These are phyloP conservation scores for Mucor circinelloides DNA, from an alignment of 371 early-diverging fungal species.

Conservation along the genomic window DNA sequence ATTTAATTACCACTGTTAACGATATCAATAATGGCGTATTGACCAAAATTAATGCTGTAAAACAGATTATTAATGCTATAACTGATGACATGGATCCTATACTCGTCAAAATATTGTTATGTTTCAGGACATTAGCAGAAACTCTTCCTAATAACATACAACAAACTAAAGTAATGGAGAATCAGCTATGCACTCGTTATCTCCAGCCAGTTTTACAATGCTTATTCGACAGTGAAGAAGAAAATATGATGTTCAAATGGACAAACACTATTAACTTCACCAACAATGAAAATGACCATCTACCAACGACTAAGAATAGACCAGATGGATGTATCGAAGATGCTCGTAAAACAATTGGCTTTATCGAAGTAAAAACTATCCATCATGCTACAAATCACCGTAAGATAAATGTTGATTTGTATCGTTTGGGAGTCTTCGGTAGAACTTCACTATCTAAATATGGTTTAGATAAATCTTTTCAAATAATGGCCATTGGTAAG, in stretches of 20 bases:
- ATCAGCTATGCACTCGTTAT: constrained; percentile 15
- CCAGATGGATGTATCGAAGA: constrained; percentile 19
- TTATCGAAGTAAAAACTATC: constrained; percentile 14
- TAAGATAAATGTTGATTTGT: constrained; percentile 12
- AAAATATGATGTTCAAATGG: constrained; percentile 16
- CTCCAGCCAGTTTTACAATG: constrained; percentile 12
- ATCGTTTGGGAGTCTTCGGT: constrained; percentile 15
- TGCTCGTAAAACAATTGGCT: constrained; percentile 11
- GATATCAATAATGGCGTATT: constrained; percentile 8
- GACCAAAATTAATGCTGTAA: constrained; percentile 7
- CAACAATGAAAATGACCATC: background rate
- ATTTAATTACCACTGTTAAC: no score
- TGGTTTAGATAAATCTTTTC: constrained; percentile 7
- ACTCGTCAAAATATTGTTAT: constrained; percentile 12
- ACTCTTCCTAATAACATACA: constrained; percentile 9
- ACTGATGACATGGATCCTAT: constrained; percentile 16
- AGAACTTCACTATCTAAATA: constrained; percentile 14
- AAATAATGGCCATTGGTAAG: constrained; percentile 21
- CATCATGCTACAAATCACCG: constrained; percentile 11
- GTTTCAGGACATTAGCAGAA: constrained; percentile 18
- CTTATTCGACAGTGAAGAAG: constrained; percentile 14
- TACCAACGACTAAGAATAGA: constrained; percentile 14
- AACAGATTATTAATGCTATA: constrained; percentile 5
- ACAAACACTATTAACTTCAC: constrained; percentile 11
- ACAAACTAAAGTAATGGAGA: constrained; percentile 9